A percentile compares a stretch with the other conserved stretches of the same genome.
Evolutionary conservation across 73 alveolate genomes (phyloP).

Genomic region (Tetrahymena malaccensis): DNA sequence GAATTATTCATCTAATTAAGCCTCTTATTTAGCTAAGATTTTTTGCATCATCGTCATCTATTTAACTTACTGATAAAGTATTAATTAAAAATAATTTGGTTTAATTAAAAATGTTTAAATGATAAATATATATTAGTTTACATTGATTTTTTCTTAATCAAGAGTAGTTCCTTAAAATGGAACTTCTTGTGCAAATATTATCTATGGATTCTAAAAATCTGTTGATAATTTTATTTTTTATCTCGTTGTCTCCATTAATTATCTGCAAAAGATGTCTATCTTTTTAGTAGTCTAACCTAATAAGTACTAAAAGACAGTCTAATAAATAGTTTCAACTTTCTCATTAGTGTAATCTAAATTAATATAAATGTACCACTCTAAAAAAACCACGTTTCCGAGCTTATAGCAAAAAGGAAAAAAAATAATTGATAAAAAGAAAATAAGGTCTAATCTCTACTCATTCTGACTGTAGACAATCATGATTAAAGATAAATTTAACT

Average conservation of each 20-base stretch:
- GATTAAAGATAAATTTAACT: not conserved
- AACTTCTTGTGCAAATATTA: not conserved
- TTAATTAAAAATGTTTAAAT: no score
- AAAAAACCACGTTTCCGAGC: not conserved
- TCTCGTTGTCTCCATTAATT: not conserved
- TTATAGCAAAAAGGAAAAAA: not conserved
- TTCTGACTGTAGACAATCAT: not conserved
- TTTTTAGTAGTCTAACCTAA: not conserved
- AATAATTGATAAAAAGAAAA: not conserved
- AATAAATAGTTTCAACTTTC: not conserved
- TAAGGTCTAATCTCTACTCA: not conserved
- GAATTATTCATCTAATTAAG: not conserved
- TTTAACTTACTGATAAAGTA: not conserved
- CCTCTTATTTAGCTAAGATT: not conserved
- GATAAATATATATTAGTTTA: no score
- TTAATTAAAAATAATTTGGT: not conserved
- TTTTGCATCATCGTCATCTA: not conserved
- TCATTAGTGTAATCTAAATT: not conserved
- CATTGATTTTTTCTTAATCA: not conserved
- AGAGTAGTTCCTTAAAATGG: not conserved
- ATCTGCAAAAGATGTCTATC: not conserved
- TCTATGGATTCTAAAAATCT: not conserved
- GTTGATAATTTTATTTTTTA: not conserved
- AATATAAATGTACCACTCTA: not conserved
- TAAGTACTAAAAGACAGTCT: not conserved